These are phyloP conservation scores for Hanseniaspora clermontiae DNA, from an alignment of 805 yeast species.

Conservation along the genomic window DNA sequence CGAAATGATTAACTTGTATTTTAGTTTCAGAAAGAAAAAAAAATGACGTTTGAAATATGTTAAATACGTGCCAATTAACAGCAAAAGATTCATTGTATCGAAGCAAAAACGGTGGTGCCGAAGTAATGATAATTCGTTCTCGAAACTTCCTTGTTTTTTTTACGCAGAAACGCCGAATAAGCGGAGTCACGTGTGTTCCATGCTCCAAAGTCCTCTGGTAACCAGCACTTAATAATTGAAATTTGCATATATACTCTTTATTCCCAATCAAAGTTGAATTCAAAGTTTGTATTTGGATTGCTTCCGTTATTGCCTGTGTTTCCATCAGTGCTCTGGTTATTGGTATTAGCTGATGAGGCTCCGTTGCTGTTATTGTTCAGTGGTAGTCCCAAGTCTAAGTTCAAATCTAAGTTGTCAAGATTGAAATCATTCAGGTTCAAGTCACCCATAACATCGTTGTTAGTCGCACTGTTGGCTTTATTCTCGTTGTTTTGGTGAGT, in stretches of 20 bases:
- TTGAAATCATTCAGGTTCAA: constrained; percentile 11
- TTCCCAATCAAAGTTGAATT: constrained; percentile 12
- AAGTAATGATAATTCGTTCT: too few relatives aligned
- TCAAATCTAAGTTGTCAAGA: constrained; percentile 10
- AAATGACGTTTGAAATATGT: too few relatives aligned
- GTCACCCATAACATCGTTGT: constrained; percentile 9
- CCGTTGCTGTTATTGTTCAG: neutral
- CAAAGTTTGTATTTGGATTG: constrained; percentile 8
- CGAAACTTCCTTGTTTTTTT: too few relatives aligned
- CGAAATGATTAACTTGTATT: too few relatives aligned
- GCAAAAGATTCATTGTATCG: too few relatives aligned
- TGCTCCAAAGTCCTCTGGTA: neutral
- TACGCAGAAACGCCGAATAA: too few relatives aligned
- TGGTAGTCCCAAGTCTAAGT: neutral
- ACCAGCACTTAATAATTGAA: neutral
- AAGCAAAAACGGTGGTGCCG: too few relatives aligned
- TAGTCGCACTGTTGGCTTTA: neutral
- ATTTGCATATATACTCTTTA: neutral
- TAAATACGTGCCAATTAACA: too few relatives aligned
- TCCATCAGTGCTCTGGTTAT: neutral
- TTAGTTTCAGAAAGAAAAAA: too few relatives aligned
- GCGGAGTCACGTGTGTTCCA: too few relatives aligned
- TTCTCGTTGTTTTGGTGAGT: neutral
- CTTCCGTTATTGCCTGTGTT: neutral
- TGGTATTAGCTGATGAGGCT: neutral